Base-by-base conservation (phyloP, 2,329 filamentous ascomycete species). In the Trichoderma koningiopsis region DNA sequence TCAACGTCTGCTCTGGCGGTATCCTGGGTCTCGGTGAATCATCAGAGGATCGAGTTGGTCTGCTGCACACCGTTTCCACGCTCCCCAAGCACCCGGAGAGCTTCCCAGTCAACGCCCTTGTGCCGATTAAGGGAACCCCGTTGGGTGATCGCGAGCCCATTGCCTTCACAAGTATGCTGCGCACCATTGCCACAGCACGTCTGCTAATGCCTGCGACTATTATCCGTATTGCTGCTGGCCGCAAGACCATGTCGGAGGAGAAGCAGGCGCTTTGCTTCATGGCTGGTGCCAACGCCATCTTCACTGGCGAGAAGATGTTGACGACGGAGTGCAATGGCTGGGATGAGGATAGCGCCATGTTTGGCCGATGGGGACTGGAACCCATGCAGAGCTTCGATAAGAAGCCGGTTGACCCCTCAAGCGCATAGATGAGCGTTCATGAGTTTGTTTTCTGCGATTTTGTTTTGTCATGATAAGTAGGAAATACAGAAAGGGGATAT, bases 251-350 rank as follows among this genome's bases (percentile, higher is more conserved):
- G 87, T 86, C 88, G 4, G 94, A 97, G 81, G 93, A 96, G 81
- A 91, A 97, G 83, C 94, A 97, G 81, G 90, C 93, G 16, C 79
- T 95, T 73, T 97, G 93, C 80, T 97, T 97, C 82, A 90, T 92
- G 87, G 93, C 93, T 0, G 94, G 94, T 16, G 94, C 94, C 0
- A 97, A 97, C 75, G 94, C 94, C n/a, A 91, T 97, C 40, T 97
- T 97, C 77, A 97, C 94, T 0, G 94, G 94, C 10, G 94, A 97
- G 83, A 97, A 95, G 85, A 97, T 97, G 94, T 79, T 97, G 81
- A 97, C 94, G 5, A 97, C 94, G 0, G 92, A 94, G 69, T 96
- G 93, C 78, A 94, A 93, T 74, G 92, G 93, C 35, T 97, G 92
- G 92, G 93, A 96, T 72, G 92, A 96, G 80, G 94, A 97, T 76